Base-by-base conservation (phyloP, 1,139 yeast genomes). In the Spathaspora sp. region DNA sequence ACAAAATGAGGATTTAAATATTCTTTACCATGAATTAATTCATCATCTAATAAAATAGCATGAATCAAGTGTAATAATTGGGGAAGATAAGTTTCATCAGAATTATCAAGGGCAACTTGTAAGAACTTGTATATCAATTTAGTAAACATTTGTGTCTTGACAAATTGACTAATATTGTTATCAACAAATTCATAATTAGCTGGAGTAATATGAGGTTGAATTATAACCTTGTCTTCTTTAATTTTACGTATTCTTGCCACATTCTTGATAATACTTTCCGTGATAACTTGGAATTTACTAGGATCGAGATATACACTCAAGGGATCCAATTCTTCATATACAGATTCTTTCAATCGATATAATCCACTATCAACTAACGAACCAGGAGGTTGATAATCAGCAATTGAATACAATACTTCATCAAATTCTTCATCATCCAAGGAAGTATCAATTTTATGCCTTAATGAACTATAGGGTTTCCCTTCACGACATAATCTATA, bases 41-140 rank as follows among this genome's bases (percentile, higher is more conserved):
- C 82, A 50, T 79, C 80, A 59, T 86, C 89, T 17, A 74, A 50
- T 24, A 86, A 59, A 4, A 83, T 70, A 2, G 86, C 91, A 65
- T 86, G 89, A 2, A 85, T 52, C 47, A 86, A 70, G 56, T 86
- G 93, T 39, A 86, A 70, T n/a, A 83, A 58, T 43, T 80, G 82
- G 11, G 81, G 78, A 41, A 84, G 62, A 55, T 68, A 84, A 0
- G 80, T 67, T 42, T 80, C 82, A 45, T 78, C 78, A n/a, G 75
- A 74, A 1, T 68, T 57, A 43, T 73, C 74, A 27, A 82, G 65
- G 0, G 86, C 73, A 34, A 72, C 71, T 47, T 78, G 80, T 13
- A 86, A 63, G 17, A 81, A 62, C 55, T 82, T 84, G 54, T 79
- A 81, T 8, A 84, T 50, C 40, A 84, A 62, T 53, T 81, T 82